Base-by-base conservation (phyloP, 2,329 filamentous ascomycete species). In the Alternaria alternata region DNA sequence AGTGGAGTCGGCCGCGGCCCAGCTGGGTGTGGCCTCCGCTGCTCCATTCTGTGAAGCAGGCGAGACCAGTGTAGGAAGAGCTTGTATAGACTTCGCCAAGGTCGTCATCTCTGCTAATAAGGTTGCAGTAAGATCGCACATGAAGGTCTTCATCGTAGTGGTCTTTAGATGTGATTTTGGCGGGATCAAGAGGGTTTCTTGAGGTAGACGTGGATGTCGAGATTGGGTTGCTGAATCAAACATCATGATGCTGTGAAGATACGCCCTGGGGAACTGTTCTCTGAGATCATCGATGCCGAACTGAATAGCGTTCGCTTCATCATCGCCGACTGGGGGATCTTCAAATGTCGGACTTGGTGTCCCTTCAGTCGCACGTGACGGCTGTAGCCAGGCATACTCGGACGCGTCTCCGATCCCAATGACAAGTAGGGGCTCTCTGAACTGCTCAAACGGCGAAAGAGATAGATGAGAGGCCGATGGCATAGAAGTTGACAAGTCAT, bases 381-480 rank as follows among this genome's bases (percentile, higher is more conserved):
- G 54, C 34, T 88, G 82, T n/a, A 77, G 69, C 73, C 74, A 76
- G 7, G 66, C 48, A 65, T 79, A 83, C 77, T 96, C 92, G 41
- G 82, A 80, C 48, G 91, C 93, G 79, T 98, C 94, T 16, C 92
- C 91, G 59, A 98, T 84, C 3, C 92, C 94, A 63, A 99, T 86
- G 26, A 98, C 85, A 52, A 91, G 87, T 54, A 97, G 84, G 8
- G 93, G 91, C 76, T 96, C 92, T 69, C 94, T 87, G 77, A 92
- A 96, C 43, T 94, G 83, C 77, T 99, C 95, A 82, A 97, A 97
- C 1, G 95, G 94, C 38, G 91, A 91, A 41, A 96, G 81, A 20
- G 92, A 86, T 43, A 92, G 83, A 75, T 96, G 92, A 32, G 92
- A 92, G 32, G 89, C 85, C n/a, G 91, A 89, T 24, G 93, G 91